phyloP scores from a whole-genome alignment of 768 basidiomycete genomes.

The Suillus luteus region DNA sequence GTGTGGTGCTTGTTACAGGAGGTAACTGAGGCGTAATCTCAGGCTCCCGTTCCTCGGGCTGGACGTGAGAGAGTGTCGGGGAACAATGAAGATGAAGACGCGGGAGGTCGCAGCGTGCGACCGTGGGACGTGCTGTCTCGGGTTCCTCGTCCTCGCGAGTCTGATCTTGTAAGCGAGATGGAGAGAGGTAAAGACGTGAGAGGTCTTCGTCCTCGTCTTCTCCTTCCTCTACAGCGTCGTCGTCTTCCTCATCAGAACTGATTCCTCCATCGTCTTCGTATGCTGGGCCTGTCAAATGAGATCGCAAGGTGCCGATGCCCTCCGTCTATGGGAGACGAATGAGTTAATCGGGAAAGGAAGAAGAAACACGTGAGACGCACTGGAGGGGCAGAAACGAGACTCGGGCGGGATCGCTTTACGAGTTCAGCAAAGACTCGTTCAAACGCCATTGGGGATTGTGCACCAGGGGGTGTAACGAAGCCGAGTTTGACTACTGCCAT shows the following conservation, averaged over 20 bases:
- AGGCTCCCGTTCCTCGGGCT: constrained; percentile 21
- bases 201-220: constrained; percentile 36
- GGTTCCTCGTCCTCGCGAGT: constrained; percentile 18
- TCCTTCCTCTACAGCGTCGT: constrained; percentile 33
- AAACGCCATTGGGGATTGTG: constrained; percentile 48
- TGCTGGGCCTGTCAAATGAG: constrained; percentile 52
- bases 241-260: constrained; percentile 53
- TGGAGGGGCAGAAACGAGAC: constrained; percentile 75
- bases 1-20: constrained; percentile 23
- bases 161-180: constrained; percentile 25
- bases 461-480: constrained; percentile 48
- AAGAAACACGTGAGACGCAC: constrained; percentile 38
- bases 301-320: constrained; percentile 82
- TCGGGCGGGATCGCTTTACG: constrained; percentile 61
- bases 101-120: not conserved
- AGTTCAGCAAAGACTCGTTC: constrained; percentile 66
- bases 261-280: constrained; percentile 81
- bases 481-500: constrained; percentile 63
- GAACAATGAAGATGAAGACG: not conserved
- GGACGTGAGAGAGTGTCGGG: not conserved
- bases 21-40: constrained; percentile 21
- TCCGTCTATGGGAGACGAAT: constrained; percentile 56
- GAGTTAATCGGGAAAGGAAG: constrained; percentile 8
- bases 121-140: constrained; percentile 17
- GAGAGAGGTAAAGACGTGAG: constrained; percentile 26